These are phyloP conservation scores for Penicillium angulare DNA, from an alignment of 495 filamentous ascomycete species.

Conservation along the genomic window DNA sequence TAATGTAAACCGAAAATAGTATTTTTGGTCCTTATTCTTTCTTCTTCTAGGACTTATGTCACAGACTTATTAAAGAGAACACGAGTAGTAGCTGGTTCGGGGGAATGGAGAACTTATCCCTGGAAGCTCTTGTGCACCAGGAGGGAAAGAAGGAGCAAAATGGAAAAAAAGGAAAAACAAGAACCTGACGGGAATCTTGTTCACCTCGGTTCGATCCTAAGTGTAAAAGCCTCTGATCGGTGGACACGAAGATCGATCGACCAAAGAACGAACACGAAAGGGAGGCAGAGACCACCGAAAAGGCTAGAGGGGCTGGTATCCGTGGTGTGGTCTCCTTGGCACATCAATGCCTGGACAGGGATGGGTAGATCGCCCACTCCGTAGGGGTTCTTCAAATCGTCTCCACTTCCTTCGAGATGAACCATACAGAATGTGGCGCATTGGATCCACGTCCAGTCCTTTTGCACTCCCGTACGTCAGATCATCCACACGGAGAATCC, in stretches of 20 bases:
- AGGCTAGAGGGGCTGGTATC: slow-evolving; percentile 16
- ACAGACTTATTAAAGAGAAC: too few species aligned
- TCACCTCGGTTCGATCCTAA: slow-evolving; percentile 19
- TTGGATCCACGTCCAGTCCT: slow-evolving; percentile 12
- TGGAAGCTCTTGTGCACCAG: too few species aligned
- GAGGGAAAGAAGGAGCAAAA: too few species aligned
- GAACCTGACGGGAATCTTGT: too few species aligned
- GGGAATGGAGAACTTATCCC: too few species aligned
- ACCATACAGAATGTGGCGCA: slow-evolving; percentile 12
- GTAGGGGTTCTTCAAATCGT: slow-evolving; percentile 25
- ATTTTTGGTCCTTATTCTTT: too few species aligned
- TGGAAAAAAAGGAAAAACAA: too few species aligned
- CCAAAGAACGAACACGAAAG: slow-evolving; percentile 9
- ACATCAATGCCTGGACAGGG: slow-evolving; percentile 12
- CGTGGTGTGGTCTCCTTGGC: slow-evolving; percentile 9
- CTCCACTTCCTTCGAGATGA: slow-evolving; percentile 31
- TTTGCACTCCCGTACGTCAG: slow-evolving; percentile 20
- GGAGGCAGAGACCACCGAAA: slow-evolving; percentile 4
- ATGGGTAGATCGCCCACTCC: slow-evolving; percentile 22
- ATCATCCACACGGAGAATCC: slow-evolving; percentile 21
- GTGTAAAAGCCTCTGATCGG: slow-evolving; percentile 22
- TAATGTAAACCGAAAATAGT: neutral
- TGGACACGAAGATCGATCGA: slow-evolving; percentile 27
- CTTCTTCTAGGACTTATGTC: too few species aligned
- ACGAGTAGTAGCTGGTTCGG: too few species aligned